Evolutionary conservation across 2,329 filamentous ascomycete genomes (phyloP), one percentile per base, ranked within the genome.

Genomic region (Neurospora sp.): DNA sequence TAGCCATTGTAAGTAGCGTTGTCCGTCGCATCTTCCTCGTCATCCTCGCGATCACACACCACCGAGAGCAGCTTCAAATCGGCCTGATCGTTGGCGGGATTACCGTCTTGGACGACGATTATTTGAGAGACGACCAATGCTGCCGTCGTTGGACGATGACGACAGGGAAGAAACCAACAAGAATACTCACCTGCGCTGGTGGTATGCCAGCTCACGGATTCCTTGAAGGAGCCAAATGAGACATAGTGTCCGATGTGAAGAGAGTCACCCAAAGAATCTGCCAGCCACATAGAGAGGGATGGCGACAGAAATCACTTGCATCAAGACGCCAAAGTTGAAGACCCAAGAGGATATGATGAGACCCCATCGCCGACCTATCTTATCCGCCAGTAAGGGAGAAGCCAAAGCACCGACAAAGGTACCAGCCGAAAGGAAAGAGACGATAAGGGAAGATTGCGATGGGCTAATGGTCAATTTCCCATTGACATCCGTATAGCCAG

Each of bases 341-440:
- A 93, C 84, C 73, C 82, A 81, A 69, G 84, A 87, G 1, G 89
- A 86, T 33, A 83, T 76, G 70, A 93, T 87, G 71, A 93, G 84
- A 46, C 84, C 89, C 40, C 83, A 78, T 23, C 90, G 87, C 75
- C 91, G 88, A 72, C 91, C 91, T 52, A 92, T 84, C 69, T 78
- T 80, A 75, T 93, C 91, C 33, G 87, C 88, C 52, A 93, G 75
- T 68, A 88, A 83, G 10, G 87, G 86, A 0, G 87, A 88, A 10
- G 78, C 79, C 23, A 93, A 84, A 15, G 91, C 86, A 52, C 91
- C 91, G 73, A 93, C 90, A 80, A 93, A 93, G 39, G 91, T 93
- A 70, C 91, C 91, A 38, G 89, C 89, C 0, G 90, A 93, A 19
- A 93, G 84, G 74, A 93, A 92, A 7, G 91, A 92, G 43, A 92